phyloP scores from a whole-genome alignment of 2,329 filamentous ascomycete genomes.

The Penicillium sp. region DNA sequence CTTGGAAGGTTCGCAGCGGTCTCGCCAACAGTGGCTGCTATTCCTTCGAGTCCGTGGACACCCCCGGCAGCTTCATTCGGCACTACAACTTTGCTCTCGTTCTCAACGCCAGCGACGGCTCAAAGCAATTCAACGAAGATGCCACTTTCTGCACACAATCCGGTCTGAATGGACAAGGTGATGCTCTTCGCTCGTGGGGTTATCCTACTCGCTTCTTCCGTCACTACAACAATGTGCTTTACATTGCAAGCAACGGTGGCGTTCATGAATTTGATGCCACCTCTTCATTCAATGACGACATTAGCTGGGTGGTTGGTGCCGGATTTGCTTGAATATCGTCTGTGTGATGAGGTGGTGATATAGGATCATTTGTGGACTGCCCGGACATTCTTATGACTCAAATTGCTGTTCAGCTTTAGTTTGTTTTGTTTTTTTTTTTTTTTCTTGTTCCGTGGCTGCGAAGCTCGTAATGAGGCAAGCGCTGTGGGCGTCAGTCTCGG shows the following conservation, averaged over 20 bases:
- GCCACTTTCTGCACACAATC: constrained; percentile 57
- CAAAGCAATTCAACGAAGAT: constrained; percentile 54
- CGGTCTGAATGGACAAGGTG: constrained; percentile 48
- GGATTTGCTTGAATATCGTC: constrained; percentile 39
- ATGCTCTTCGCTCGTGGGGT: constrained; percentile 52
- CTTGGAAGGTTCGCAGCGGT: constrained; percentile 50
- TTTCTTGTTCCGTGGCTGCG: too few relatives aligned
- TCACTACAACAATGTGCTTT: constrained; percentile 46
- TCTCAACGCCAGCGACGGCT: constrained; percentile 48
- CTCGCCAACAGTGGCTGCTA: constrained; percentile 53
- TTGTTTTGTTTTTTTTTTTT: too few relatives aligned
- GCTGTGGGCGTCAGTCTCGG: too few relatives aligned
- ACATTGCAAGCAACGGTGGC: constrained; percentile 51
- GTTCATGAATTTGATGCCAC: constrained; percentile 50
- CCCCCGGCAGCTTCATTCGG: constrained; percentile 53
- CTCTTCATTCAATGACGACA: constrained; percentile 49
- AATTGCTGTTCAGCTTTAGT: too few relatives aligned
- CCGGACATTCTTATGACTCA: not conserved
- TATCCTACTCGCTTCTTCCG: constrained; percentile 56
- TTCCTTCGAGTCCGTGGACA: constrained; percentile 57
- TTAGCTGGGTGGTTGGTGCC: constrained; percentile 45
- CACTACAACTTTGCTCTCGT: constrained; percentile 51
- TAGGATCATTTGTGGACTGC: not conserved
- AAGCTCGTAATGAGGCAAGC: too few relatives aligned
- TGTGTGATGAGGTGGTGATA: too few relatives aligned